Evolutionary conservation across 148 eudicot species (phyloP), one percentile per base, ranked within the genome.

Genomic region (Camellia lanceoleosa): DNA sequence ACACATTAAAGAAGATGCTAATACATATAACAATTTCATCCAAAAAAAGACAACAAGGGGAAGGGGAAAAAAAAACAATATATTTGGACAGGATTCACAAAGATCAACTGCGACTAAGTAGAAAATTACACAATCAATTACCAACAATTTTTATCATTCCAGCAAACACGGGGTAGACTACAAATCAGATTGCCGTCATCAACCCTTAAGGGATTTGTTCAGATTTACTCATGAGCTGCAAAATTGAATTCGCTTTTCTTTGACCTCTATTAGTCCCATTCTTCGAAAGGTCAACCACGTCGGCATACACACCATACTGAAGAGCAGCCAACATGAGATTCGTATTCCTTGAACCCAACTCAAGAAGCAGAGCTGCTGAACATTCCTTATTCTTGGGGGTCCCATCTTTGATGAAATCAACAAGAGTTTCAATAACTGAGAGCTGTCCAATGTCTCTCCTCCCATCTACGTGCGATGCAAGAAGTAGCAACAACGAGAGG

Each of bases 351-450:
- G 84, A 68, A 41, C 98, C 89, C 79, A 96, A 76, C 86, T 92
- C 95, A 19, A 90, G 88, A 70, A 93, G 87, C 5, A 96, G 83
- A 0, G 98, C 97, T 0, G 86, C 86, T 1, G 99, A 91, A 58
- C 96, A 92, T 85, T 96, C 99, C 85, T 89, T 89, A 63, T 96
- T 92, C 76, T 91, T 92, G 0, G 97, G 93, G 16, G 90, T 87
- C 2, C 89, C 90, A 12, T 86, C 89, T 41, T 84, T 82, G 62
- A 93, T 84, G 7, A 90, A 81, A 19, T 80, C 81, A 19, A 92
- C 97, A 13, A 93, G 86, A 11, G 77, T 88, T 23, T 91, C 82
- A 7, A 95, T 90, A 46, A 90, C 89, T 3, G 88, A 42, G 2
- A 89, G 89, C 75, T 91, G 87, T 15, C 92, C 97, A 5, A 93